Base-by-base conservation (phyloP, 352 stramenopile species). In the Halophytophthora polymorphica region DNA sequence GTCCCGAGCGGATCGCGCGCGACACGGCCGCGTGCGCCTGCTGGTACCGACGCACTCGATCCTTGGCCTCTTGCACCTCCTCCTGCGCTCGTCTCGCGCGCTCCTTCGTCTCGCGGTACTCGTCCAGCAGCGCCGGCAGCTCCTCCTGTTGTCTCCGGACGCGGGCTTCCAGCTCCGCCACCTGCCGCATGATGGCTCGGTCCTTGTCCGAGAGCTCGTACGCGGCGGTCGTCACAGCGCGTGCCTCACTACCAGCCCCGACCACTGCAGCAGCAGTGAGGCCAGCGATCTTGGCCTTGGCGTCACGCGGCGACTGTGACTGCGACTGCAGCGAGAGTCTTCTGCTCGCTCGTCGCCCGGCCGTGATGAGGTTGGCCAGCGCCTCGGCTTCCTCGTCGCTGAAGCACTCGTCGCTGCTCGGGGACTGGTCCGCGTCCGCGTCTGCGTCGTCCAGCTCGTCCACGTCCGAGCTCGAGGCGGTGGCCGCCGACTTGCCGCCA, bases 131-230 rank as follows among this genome's bases (percentile, higher is more conserved):
- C 34, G 56, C 61, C 8, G 59, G 64, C 21, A 86, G 46, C 41
- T 86, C 74, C 34, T 69, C 58, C 55, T 86, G 71, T 42, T 65
- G 54, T 51, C 81, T 58, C 49, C 77, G 56, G 19, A 82, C 67
- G 36, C 57, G 49, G 18, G 60, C 45, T 64, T 86, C 74, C 23
- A 82, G 61, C 18, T 66, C 66, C 18, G 56, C 58, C 8, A 86
- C 76, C 15, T 75, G 50, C 1, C 45, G 54, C 69, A 86, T 83
- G 7, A 72, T 54, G 14, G 54, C 46, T 33, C 53, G 44, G 15
- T 80, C 73, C 47, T 43, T 61, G 35, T 60, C 53, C 2, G 63
- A 70, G 28, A 74, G 50, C 18, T 63, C 39, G 54, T 78, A 80
- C n/a, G 53, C 65, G 15, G 54, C 55, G 40, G 56, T 60, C 19